Evolutionary conservation across 139 green algal genomes (phyloP).

Genomic region (Chlorella vulgaris): DNA sequence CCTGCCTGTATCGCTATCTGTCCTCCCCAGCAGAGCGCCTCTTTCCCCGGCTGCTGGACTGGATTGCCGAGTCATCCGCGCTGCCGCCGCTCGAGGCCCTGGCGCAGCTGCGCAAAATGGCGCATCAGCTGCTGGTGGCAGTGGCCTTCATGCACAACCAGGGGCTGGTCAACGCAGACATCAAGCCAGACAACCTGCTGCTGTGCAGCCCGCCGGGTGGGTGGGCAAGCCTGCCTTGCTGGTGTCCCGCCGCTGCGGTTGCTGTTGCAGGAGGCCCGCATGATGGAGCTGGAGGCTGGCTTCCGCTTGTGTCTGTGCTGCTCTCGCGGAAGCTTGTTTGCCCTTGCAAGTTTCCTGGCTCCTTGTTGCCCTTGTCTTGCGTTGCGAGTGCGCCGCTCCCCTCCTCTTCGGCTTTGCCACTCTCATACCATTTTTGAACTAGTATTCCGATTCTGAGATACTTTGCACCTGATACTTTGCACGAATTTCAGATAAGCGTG

Average conservation of each 20-base stretch:
- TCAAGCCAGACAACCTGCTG: conserved; percentile 66
- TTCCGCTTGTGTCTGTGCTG: too few relatives aligned
- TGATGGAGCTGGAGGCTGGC: too few relatives aligned
- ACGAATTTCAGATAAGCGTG: too few relatives aligned
- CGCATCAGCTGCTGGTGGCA: conserved; percentile 49
- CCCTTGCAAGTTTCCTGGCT: too few relatives aligned
- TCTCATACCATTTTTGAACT: background rate
- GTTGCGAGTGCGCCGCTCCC: too few relatives aligned
- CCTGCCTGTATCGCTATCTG: background rate
- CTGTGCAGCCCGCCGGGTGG: conserved; percentile 13
- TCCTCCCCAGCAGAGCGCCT: conserved; percentile 46
- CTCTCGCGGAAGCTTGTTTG: too few relatives aligned
- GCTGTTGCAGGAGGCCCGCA: too few relatives aligned
- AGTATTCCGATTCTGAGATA: too few relatives aligned
- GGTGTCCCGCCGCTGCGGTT: background rate
- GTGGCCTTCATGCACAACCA: conserved; percentile 39
- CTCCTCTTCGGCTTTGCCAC: too few relatives aligned
- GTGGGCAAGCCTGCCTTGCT: background rate
- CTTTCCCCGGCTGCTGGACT: conserved; percentile 51
- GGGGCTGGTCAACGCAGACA: conserved; percentile 53
- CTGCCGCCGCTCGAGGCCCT: background rate
- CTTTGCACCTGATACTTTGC: too few relatives aligned
- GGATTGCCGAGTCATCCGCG: conserved; percentile 28
- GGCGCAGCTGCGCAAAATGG: conserved; percentile 41
- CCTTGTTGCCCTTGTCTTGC: too few relatives aligned